Evolutionary conservation across 2,329 filamentous ascomycete species (phyloP).

Genomic region (Blastomyces percursus): DNA sequence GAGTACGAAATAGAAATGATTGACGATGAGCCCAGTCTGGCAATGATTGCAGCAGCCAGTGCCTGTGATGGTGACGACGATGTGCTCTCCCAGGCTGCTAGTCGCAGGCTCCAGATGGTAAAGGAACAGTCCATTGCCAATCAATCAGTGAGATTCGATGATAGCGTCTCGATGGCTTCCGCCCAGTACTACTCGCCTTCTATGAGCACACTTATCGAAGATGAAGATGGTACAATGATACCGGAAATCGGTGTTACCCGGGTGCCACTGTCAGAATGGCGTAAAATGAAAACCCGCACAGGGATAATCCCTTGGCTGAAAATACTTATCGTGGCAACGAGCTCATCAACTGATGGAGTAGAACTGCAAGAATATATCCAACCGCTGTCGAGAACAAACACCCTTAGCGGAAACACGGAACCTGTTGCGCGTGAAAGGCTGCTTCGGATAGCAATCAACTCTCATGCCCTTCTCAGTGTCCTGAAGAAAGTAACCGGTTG

Average conservation of each 20-base stretch:
- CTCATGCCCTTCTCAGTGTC: background rate
- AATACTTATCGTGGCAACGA: background rate
- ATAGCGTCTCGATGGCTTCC: background rate
- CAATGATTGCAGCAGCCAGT: background rate
- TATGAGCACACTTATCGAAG: background rate
- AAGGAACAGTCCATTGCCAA: background rate
- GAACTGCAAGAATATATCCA: background rate
- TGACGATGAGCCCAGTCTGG: background rate
- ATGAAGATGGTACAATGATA: background rate
- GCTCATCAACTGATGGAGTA: background rate
- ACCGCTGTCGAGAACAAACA: background rate
- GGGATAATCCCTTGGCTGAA: background rate
- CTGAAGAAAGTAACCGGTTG: background rate
- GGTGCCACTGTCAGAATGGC: background rate
- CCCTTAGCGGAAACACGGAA: background rate
- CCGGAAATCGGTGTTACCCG: background rate
- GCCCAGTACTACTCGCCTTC: background rate
- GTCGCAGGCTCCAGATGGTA: background rate
- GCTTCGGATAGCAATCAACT: background rate
- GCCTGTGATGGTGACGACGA: background rate
- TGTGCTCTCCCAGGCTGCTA: background rate
- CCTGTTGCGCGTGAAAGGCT: background rate
- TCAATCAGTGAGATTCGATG: background rate
- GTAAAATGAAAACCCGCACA: background rate
- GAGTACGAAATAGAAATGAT: background rate